Evolutionary conservation across 108 stramenopile species (phyloP).

Genomic region (Conticribra weissflogii): DNA sequence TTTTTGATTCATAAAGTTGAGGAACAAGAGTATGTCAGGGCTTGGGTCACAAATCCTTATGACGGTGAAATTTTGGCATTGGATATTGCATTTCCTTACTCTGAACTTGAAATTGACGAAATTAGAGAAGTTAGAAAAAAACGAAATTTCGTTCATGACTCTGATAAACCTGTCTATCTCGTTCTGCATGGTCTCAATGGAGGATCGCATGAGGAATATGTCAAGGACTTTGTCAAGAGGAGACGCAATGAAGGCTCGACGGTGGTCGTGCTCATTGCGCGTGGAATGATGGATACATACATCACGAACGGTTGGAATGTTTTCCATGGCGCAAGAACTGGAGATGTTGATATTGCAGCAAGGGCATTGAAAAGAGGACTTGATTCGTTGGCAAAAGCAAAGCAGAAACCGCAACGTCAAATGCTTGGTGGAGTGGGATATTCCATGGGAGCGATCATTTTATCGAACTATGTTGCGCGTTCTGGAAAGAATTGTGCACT

Average conservation of each 20-base stretch:
- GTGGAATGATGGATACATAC: conserved; percentile 83
- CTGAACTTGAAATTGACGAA: neutral
- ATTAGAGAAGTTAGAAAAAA: neutral
- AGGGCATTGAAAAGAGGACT: conserved; percentile 56
- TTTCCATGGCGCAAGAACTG: conserved; percentile 88
- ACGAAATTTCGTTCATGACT: conserved; percentile 47
- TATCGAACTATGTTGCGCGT: conserved; percentile 84
- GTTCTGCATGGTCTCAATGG: conserved; percentile 93
- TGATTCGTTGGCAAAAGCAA: conserved; percentile 9
- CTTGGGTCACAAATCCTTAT: conserved; percentile 54
- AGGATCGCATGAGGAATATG: conserved; percentile 82
- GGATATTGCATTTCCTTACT: conserved; percentile 81
- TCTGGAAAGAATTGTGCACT: conserved; percentile 68
- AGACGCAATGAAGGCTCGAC: conserved; percentile 66
- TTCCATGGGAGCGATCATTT: conserved; percentile 82
- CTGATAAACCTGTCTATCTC: conserved; percentile 75
- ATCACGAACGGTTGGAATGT: conserved; percentile 74
- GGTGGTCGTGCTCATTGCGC: conserved; percentile 79
- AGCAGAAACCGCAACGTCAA: conserved; percentile 29
- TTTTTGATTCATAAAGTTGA: conserved; percentile 64
- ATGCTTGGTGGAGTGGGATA: conserved; percentile 80
- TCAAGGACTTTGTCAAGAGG: conserved; percentile 75
- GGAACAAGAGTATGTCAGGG: conserved; percentile 54
- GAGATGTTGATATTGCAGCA: conserved; percentile 82
- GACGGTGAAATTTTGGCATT: conserved; percentile 76